A percentile compares a stretch with the other conserved stretches of the same genome.
These are phyloP conservation scores for Papiliotrema flavescens DNA, from an alignment of 1,284 basidiomycete species.

Conservation along the genomic window DNA sequence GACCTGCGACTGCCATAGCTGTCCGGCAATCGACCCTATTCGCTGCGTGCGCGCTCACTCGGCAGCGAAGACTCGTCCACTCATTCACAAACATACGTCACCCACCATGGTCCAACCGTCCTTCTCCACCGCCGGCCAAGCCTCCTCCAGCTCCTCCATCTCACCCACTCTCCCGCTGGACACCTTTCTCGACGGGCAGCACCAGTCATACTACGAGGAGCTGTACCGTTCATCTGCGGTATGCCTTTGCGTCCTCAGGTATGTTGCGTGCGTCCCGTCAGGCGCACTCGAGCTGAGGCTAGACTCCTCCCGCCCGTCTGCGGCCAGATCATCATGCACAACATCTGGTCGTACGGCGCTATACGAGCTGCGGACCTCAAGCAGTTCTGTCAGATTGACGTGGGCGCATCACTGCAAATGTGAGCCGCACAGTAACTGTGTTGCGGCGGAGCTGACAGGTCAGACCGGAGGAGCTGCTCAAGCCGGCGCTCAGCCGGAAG, in stretches of 20 bases:
- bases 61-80: neutral
- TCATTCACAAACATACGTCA: neutral
- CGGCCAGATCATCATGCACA: constrained; percentile 83
- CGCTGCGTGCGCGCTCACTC: no score
- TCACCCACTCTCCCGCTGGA: constrained; percentile 48
- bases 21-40: no score
- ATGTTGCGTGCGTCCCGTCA: constrained; percentile 11
- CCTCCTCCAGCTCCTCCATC: constrained; percentile 3
- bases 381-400: constrained; percentile 69
- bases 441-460: no score
- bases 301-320: constrained; percentile 83
- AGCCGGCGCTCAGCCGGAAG: constrained; percentile 66
- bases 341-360: constrained; percentile 83
- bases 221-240: constrained; percentile 87
- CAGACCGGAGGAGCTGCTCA: constrained; percentile 67
- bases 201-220: constrained; percentile 74
- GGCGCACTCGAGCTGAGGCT: neutral
- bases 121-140: constrained; percentile 27
- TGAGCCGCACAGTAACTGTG: neutral
- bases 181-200: constrained; percentile 79
- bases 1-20: no score
- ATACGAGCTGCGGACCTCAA: constrained; percentile 68
- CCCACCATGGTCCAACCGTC: constrained; percentile 36
- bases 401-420: no score
- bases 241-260: constrained; percentile 93